Conservation (phyloP, 805 yeast species). For the Yarrowia alimentaria region DNA sequence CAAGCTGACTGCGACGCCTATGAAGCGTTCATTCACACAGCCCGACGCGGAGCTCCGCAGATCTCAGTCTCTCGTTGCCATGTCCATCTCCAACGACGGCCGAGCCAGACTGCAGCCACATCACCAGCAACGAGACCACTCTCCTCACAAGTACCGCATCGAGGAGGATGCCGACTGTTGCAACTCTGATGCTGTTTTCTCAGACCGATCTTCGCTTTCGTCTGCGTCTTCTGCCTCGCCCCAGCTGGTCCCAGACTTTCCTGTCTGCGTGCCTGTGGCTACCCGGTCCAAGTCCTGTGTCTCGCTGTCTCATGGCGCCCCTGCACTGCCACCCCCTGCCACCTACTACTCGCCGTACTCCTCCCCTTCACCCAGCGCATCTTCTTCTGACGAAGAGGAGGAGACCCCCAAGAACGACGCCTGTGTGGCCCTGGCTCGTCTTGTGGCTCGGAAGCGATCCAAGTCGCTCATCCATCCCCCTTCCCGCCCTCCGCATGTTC, state of each 20-base stretch:
- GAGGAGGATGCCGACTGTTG: conserved; percentile 9
- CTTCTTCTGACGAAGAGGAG: conserved; percentile 10
- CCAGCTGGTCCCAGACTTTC: conserved; percentile 18
- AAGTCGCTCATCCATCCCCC: too few species aligned
- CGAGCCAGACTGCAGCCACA: conserved; percentile 2
- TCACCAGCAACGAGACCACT: conserved; percentile 2
- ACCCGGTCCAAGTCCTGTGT: conserved; percentile 22
- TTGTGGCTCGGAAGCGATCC: conserved; percentile 23
- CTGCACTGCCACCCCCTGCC: conserved; percentile 7
- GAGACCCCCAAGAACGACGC: conserved; percentile 15
- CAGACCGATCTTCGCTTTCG: conserved; percentile 20
- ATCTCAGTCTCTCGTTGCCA: conserved; percentile 15
- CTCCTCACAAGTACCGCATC: conserved; percentile 18
- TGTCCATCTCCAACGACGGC: conserved; percentile 12
- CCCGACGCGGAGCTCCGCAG: conserved; percentile 17
- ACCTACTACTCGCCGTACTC: neutral
- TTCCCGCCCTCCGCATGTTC: conserved; percentile 8
- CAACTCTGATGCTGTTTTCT: conserved; percentile 14
- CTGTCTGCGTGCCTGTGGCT: conserved; percentile 10
- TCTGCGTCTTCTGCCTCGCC: conserved; percentile 26
- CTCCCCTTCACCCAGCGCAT: conserved; percentile 6
- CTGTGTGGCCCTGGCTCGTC: conserved; percentile 27
- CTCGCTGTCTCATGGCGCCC: conserved; percentile 7
- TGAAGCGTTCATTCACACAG: conserved; percentile 17
- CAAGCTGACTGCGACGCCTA: conserved; percentile 9